A percentile compares a stretch with the other conserved stretches of the same genome.
Conservation (phyloP, 257 asterid species). For the Orobanche coerulescens region DNA sequence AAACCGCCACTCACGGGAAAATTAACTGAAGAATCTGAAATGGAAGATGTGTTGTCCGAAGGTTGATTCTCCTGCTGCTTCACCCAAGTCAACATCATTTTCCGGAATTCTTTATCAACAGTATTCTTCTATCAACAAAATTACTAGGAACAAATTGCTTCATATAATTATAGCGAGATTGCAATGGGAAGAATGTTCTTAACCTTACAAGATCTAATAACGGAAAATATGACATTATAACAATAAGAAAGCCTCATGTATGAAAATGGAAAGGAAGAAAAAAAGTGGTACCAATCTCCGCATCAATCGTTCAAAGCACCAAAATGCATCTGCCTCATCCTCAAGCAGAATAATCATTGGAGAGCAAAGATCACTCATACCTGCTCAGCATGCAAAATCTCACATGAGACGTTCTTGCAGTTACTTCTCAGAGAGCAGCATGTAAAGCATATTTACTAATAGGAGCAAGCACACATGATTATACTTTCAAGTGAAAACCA, state of each 20-base stretch:
- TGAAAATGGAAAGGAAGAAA: not conserved
- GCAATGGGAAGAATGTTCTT: constrained; percentile 10
- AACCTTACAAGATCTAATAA: not conserved
- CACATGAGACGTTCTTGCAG: constrained; percentile 14
- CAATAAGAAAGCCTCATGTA: constrained; percentile 17
- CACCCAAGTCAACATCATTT: too few species aligned
- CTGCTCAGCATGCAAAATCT: constrained; percentile 36
- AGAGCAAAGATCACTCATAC: constrained; percentile 99
- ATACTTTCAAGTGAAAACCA: constrained; percentile 4
- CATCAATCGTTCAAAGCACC: constrained; percentile 98
- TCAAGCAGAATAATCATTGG: constrained; percentile 86
- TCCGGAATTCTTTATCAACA: not conserved
- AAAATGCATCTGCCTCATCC: constrained; percentile 91
- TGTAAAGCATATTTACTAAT: constrained; percentile 1
- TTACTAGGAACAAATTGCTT: constrained; percentile 6
- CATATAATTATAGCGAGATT: constrained; percentile 16
- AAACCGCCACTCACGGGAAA: too few species aligned
- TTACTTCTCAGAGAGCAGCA: constrained; percentile 6
- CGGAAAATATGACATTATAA: not conserved
- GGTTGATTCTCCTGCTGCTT: too few species aligned
- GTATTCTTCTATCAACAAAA: not conserved
- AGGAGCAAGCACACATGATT: constrained; percentile 8
- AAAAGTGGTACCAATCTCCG: constrained; percentile 63
- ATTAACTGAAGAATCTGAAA: too few species aligned
- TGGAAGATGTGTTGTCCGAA: too few species aligned